Base-by-base conservation (phyloP, 176 grass and related monocot species). In the Eleusine indica region DNA sequence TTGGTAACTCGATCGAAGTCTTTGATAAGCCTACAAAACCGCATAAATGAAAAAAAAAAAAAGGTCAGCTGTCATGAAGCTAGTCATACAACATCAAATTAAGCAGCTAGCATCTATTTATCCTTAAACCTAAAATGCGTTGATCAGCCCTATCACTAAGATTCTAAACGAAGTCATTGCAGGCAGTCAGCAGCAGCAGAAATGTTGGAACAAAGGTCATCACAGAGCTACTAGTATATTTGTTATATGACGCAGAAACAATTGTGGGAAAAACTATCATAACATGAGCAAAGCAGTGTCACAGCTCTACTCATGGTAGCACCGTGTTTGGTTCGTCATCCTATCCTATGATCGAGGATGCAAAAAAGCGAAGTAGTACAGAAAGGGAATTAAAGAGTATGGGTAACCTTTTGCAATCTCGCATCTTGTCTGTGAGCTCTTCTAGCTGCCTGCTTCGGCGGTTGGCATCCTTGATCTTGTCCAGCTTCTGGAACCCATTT, bases 401-500 rank as follows among this genome's bases (percentile, higher is more conserved):
- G 28, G 17, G 37, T 28, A 73, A 98, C 95, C 93, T 95, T 83
- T 98, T 98, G 88, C 95, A 98, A 4, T 98, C 91, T 51, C 95
- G 89, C 95, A 98, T 95, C 89, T 98, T 95, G 17, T 93, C 95
- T 2, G 95, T 95, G 18, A 98, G 93, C 71, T 95, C 95, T 80
- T 98, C 93, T 14, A 98, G 89, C 77, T 91, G 95, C 71, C 95
- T 87, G 82, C 91, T 93, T 66, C 93, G 83, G 68, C 95, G 84
- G 86, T 67, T 98, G 11, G 95, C 71, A 46, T 98, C 95, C 86
- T 98, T 98, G 84, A 98, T 95, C 89, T 95, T 98, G 56, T 98
- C 95, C 76, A 98, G 82, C 84, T 95, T 98, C 73, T 98, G 93
- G 82, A 98, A 98, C 12, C 92, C 93, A 95, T 95, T 98, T 82